Conservation (phyloP, 176 grass and related monocot genomes). For the Paspalum vaginatum region DNA sequence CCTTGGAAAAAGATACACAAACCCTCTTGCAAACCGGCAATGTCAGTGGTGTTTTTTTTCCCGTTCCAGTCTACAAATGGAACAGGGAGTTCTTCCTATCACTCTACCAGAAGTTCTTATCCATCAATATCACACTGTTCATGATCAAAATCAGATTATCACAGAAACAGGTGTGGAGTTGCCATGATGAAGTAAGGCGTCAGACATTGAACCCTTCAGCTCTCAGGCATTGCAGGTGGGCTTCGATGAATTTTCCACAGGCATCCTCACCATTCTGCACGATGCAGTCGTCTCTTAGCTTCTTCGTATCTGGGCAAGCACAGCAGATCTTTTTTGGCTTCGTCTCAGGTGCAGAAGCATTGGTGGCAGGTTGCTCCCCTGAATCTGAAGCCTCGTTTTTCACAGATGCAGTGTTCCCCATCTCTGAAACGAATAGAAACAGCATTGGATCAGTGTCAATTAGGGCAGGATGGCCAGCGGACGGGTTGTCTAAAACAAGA, state of each 20-base stretch:
- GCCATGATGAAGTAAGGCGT: not conserved
- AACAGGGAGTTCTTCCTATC: constrained; percentile 24
- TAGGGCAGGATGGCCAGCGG: not conserved
- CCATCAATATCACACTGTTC: not conserved
- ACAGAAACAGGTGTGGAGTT: not conserved
- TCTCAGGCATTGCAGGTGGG: constrained; percentile 62
- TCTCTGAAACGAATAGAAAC: constrained; percentile 33
- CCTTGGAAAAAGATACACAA: not conserved
- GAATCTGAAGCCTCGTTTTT: not conserved
- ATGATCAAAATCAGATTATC: not conserved
- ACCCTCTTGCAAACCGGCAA: constrained; percentile 24
- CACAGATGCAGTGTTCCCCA: constrained; percentile 45
- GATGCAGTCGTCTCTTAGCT: constrained; percentile 72
- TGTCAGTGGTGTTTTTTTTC: not conserved
- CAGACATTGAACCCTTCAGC: constrained; percentile 70
- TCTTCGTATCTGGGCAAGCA: constrained; percentile 71
- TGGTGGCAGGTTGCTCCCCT: constrained; percentile 4
- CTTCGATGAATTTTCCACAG: constrained; percentile 83
- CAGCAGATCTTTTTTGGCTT: constrained; percentile 95
- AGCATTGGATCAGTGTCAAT: not conserved
- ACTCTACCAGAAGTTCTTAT: constrained; percentile 26
- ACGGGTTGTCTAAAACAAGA: not conserved
- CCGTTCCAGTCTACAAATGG: not conserved
- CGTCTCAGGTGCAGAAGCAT: constrained; percentile 35
- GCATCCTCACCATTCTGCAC: constrained; percentile 73